Percentiles rank a stretch among this genome's conserved stretches.
These are phyloP conservation scores for Angophora floribunda DNA, from an alignment of 345 rosid species.

Conservation along the genomic window DNA sequence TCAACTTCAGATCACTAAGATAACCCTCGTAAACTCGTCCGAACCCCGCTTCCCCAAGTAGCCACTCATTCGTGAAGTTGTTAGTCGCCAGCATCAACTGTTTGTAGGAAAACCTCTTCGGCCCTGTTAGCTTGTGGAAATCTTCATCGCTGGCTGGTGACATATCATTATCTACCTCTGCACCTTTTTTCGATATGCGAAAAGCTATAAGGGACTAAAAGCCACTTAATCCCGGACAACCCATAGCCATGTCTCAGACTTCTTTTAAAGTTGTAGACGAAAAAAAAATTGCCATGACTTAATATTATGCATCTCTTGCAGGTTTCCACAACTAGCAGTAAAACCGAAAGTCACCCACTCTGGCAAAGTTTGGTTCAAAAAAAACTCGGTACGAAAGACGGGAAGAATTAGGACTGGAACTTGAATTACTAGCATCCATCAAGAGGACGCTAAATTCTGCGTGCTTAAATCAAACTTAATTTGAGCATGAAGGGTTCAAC, in stretches of 20 bases:
- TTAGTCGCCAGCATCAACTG: not conserved
- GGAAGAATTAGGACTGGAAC: not conserved
- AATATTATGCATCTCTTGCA: not conserved
- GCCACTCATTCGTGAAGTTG: not conserved
- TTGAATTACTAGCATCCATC: not conserved
- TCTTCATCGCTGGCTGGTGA: not conserved
- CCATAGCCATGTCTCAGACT: not conserved
- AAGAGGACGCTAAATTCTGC: not conserved
- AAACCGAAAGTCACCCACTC: not conserved
- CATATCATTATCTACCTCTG: not conserved
- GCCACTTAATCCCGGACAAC: not conserved
- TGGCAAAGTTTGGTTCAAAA: not conserved
- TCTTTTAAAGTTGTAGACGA: not conserved
- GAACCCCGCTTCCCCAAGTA: not conserved
- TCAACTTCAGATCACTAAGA: not conserved
- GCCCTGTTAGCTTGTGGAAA: not conserved
- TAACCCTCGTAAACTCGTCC: not conserved
- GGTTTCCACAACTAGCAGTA: not conserved
- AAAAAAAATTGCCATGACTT: not conserved
- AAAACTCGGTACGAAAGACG: not conserved
- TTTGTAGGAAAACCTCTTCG: not conserved
- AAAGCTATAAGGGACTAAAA: not conserved
- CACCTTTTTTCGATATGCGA: not conserved
- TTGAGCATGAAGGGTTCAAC: not conserved
- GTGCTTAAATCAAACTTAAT: not conserved